These are phyloP conservation scores for Microbotryum lychnidis-dioicae DNA, from an alignment of 1,284 basidiomycete species.

Conservation along the genomic window DNA sequence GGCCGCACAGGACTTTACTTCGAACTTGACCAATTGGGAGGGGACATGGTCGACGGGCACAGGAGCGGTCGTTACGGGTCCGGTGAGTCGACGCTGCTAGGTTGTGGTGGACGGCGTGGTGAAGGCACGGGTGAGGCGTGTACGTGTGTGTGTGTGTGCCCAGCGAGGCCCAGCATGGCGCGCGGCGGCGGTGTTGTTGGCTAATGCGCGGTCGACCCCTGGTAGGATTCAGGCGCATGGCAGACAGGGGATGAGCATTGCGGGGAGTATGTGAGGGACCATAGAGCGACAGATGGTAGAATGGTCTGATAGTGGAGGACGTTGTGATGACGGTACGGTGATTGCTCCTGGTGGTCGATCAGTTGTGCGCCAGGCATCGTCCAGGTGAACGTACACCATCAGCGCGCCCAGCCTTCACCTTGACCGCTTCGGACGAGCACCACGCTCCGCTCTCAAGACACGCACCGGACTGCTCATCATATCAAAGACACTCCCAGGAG, in stretches of 20 bases:
- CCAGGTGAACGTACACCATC: neutral
- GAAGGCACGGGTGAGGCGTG: neutral
- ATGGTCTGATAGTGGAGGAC: no score
- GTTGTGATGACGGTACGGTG: no score
- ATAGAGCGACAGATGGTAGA: no score
- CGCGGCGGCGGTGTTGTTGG: no score
- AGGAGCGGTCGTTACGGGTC: constrained; percentile 64
- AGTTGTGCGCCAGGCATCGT: neutral
- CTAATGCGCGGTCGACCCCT: no score
- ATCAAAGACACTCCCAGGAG: neutral
- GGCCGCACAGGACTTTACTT: constrained; percentile 21
- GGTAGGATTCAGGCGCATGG: no score
- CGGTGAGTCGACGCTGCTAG: constrained; percentile 53
- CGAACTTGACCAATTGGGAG: constrained; percentile 41
- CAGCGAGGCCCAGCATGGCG: no score
- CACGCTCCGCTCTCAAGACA: neutral
- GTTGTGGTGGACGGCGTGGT: neutral
- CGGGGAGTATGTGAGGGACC: no score
- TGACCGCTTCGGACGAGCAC: neutral
- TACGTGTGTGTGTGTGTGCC: no score
- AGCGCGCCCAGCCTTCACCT: neutral
- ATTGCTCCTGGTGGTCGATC: neutral
- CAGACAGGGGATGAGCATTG: no score
- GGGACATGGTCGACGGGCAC: constrained; percentile 83
- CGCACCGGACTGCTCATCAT: neutral